Evolutionary conservation across 352 stramenopile genomes (phyloP), one percentile per base, ranked within the genome.

Genomic region (Thraustochytrium striatum): DNA sequence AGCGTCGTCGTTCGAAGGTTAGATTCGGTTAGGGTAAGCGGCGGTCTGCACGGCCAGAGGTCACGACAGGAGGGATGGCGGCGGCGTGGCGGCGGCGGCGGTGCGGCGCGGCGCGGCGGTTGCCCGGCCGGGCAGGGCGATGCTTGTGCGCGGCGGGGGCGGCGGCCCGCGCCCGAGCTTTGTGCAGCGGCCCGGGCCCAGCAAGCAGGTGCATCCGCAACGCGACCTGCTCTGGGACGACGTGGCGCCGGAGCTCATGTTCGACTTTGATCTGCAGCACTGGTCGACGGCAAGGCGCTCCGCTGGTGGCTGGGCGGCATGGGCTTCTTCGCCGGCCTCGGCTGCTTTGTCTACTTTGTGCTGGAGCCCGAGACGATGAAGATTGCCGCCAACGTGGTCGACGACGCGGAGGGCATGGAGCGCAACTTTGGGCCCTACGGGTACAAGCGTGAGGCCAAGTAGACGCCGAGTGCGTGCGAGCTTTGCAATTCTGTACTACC

Each of bases 221-320:
- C 38, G 50, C 41, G 70, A 80, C 50, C 57, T 80, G 21, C 21
- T 80, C 38, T 80, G 70, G 70, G 70, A 80, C 33, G 70, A 80
- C 11, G 70, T 80, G 16, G 70, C 70, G 36, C 70, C 70, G 9
- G 70, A 80, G 58, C 9, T 47, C 7, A 80, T 57, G 11, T 11
- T 80, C 13, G 70, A 80, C 70, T 80, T 81, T 81, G 70, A 80
- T 25, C 35, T 39, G 28, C 70, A 21, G 16, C 57, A 80, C 57
- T n/a, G 39, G 11, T 19, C 21, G 33, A 16, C 8, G 5, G 28
- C n/a, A 7, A 79, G 16, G 70, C 33, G 3, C 21, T 81, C 38
- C 21, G 53, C 41, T 61, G 25, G 61, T 80, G 70, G 70, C 41
- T 70, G 16, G 55, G 21, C 33, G 70, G 70, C 55, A 61, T 80